A percentile compares a stretch with the other conserved stretches of the same genome.
phyloP scores from a whole-genome alignment of 345 rosid species.

The Brassica nigra region DNA sequence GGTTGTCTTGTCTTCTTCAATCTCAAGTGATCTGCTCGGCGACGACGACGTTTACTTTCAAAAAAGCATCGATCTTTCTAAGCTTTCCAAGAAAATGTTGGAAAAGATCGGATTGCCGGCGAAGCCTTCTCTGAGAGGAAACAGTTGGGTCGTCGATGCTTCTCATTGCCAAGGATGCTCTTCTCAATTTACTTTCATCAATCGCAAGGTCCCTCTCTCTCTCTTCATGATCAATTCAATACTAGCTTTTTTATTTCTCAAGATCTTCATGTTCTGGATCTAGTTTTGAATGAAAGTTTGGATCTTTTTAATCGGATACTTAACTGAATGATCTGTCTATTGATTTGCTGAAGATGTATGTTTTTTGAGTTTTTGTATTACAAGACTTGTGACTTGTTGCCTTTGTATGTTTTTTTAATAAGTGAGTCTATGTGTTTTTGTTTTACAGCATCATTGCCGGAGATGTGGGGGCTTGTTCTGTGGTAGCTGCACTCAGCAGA shows the following conservation, averaged over 20 bases:
- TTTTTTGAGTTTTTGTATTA: background rate
- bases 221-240: background rate
- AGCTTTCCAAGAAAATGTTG: conserved; percentile 47
- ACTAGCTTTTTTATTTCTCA: background rate
- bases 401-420: too few species aligned
- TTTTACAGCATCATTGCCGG: conserved; percentile 85
- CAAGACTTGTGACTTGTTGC: background rate
- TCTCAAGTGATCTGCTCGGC: conserved; percentile 8
- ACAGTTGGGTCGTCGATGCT: conserved; percentile 79
- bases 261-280: conserved; percentile 21
- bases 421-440: background rate
- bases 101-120: conserved; percentile 93
- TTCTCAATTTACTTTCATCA: conserved; percentile 90
- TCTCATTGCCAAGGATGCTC: conserved; percentile 97
- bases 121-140: conserved; percentile 84
- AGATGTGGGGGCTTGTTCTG: conserved; percentile 96
- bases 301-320: background rate
- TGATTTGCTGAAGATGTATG: conserved; percentile 14
- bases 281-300: background rate
- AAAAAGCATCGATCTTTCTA: conserved; percentile 5
- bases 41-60: background rate
- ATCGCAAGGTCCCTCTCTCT: conserved; percentile 73
- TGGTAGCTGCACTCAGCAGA: conserved; percentile 67
- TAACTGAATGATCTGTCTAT: background rate
- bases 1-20: conserved; percentile 14